A percentile compares a stretch with the other conserved stretches of the same genome.
Conservation (phyloP, 2,329 filamentous ascomycete species). For the Apiospora malaysiana region DNA sequence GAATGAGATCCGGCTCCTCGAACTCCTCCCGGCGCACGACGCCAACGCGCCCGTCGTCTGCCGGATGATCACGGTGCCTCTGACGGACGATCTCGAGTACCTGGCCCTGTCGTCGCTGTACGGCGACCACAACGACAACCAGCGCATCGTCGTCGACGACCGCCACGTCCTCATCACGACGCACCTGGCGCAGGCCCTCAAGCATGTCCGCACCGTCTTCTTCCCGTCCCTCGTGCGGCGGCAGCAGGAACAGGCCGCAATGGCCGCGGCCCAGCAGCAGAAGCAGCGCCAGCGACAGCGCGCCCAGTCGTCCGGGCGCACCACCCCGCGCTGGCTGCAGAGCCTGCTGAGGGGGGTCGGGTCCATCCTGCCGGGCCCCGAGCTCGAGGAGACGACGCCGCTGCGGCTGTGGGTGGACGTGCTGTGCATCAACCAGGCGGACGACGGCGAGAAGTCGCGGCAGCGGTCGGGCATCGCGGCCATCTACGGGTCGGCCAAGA, state of each 20-base stretch:
- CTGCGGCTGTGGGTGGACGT: constrained; percentile 24
- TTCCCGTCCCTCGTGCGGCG: neutral
- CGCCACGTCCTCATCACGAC: constrained; percentile 8
- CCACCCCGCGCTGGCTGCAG: neutral
- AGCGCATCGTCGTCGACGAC: constrained; percentile 22
- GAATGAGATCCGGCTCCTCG: constrained; percentile 24
- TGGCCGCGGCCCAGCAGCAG: neutral
- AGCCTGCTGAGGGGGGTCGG: neutral
- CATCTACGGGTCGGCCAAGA: constrained; percentile 21
- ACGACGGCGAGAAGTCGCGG: constrained; percentile 19
- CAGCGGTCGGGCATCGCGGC: constrained; percentile 20
- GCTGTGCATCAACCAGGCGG: constrained; percentile 24
- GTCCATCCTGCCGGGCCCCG: constrained; percentile 15
- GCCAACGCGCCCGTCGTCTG: constrained; percentile 20
- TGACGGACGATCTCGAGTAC: constrained; percentile 24
- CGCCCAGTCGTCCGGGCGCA: too few relatives aligned
- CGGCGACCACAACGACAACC: constrained; percentile 14
- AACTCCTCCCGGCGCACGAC: constrained; percentile 20
- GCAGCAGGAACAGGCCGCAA: constrained; percentile 13
- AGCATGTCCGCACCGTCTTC: constrained; percentile 21
- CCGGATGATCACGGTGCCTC: constrained; percentile 19
- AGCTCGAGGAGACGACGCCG: constrained; percentile 8
- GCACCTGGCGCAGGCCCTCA: constrained; percentile 23
- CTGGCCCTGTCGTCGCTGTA: constrained; percentile 24
- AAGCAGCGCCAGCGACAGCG: neutral